phyloP scores from a whole-genome alignment of 2,329 filamentous ascomycete genomes.

The Grosmannia penicillata region DNA sequence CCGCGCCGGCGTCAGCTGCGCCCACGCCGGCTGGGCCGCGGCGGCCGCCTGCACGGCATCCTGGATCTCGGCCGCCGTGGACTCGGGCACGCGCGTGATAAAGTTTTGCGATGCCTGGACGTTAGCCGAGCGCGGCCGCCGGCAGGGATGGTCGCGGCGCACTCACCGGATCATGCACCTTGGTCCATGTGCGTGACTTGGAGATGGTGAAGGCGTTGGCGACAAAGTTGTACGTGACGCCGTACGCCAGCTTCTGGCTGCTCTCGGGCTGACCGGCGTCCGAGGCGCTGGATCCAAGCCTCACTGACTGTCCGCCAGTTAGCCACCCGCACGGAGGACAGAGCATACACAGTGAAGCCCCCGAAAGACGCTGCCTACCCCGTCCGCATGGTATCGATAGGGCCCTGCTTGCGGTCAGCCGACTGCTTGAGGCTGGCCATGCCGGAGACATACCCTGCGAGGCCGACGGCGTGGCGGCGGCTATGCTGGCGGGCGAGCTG shows the following conservation, averaged over 20 bases:
- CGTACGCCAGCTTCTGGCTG: conserved; percentile 3
- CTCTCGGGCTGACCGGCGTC: neutral
- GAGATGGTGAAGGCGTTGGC: conserved; percentile 65
- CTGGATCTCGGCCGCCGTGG: conserved; percentile 60
- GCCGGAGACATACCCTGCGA: no score
- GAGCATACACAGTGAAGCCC: neutral
- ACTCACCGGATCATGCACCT: conserved; percentile 51
- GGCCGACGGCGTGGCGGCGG: neutral
- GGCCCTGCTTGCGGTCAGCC: no score
- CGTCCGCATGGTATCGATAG: neutral
- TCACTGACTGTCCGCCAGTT: neutral
- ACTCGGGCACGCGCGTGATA: conserved; percentile 71
- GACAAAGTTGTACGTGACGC: conserved; percentile 64
- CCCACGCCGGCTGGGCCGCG: conserved; percentile 62
- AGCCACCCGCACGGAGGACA: neutral
- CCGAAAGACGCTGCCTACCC: neutral
- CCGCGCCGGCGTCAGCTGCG: conserved; percentile 51
- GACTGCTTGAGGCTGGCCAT: no score
- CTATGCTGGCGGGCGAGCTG: neutral
- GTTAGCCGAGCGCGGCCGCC: neutral
- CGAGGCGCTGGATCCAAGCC: conserved; percentile 1
- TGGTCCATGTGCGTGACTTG: conserved; percentile 55
- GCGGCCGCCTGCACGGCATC: conserved; percentile 64
- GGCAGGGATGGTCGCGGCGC: neutral
- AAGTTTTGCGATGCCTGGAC: conserved; percentile 61